These are phyloP conservation scores for Sonneratia caseolaris DNA, from an alignment of 345 rosid species.

Conservation along the genomic window DNA sequence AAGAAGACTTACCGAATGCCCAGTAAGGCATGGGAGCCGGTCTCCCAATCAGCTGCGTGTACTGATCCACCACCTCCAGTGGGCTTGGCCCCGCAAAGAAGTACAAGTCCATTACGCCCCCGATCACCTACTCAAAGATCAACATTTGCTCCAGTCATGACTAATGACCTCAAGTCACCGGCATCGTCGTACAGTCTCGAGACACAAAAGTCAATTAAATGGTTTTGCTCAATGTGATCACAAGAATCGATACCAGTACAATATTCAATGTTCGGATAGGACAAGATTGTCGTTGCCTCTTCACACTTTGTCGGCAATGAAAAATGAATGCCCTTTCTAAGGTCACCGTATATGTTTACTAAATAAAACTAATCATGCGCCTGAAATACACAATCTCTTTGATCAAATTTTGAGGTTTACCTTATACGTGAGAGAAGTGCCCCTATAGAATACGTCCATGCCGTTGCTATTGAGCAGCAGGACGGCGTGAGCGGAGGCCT, in stretches of 20 bases:
- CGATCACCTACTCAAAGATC: conserved; percentile 27
- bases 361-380: not conserved
- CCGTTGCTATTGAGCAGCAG: conserved; percentile 85
- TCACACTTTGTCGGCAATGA: too few species aligned
- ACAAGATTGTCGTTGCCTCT: too few species aligned
- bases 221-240: too few species aligned
- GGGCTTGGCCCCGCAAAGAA: conserved; percentile 85
- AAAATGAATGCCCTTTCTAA: too few species aligned
- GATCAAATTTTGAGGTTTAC: not conserved
- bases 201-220: too few species aligned
- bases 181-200: too few species aligned
- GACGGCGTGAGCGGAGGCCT: conserved; percentile 62
- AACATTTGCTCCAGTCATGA: not conserved
- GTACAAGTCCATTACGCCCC: conserved; percentile 88
- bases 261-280: too few species aligned
- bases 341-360: too few species aligned
- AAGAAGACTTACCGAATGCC: conserved; percentile 59
- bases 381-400: too few species aligned
- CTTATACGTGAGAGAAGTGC: conserved; percentile 79
- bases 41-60: conserved; percentile 68
- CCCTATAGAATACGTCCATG: conserved; percentile 88
- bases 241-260: too few species aligned
- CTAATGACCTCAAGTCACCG: not conserved
- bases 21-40: conserved; percentile 99
- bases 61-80: conserved; percentile 71